Base-by-base conservation (phyloP, 371 early-diverging fungal species). In the Rhizomucor miehei region DNA sequence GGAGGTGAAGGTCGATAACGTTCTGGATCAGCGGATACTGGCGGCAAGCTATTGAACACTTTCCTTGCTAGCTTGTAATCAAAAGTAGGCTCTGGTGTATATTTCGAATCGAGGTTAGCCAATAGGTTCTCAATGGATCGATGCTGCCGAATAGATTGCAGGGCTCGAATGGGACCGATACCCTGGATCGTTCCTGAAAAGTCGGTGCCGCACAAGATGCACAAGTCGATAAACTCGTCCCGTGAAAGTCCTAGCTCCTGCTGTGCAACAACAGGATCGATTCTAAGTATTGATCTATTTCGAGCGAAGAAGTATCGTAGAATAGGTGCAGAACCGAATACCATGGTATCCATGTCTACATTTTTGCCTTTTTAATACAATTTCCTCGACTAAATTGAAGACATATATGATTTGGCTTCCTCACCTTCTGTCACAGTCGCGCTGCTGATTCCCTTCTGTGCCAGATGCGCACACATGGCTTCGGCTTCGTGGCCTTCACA, bases 121-220 rank as follows among this genome's bases (percentile, higher is more conserved):
- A 89, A 53, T 19, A 88, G 63, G 2, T 66, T 59, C 55, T 90
- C 91, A 14, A 90, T 89, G 1, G 79, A 78, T 6, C 85, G 85
- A 56, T 81, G 69, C 50, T 72, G 56, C 38, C 66, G 67, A 14
- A 90, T 75, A 29, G 83, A 62, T 12, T 72, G 57, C 2, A 77
- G 63, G 0, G 89, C 91, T 8, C 70, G 76, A 13, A 78, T 63
- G 8, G 87, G 83, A 0, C 89, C 90, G 16, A 90, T 77, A 3
- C 82, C 79, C 38, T 73, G 74, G 3, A 90, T 74, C 0, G 82
- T 89, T 2, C 62, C 65, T 19, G 85, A 81, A 62, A 89, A 91
- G 48, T 91, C 91, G 0, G 90, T 89, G 6, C 90, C 91, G 53
- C 89, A 91, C n/a, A 91, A 59, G 39, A 91, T 91, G 52, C 90